A percentile compares a stretch with the other conserved stretches of the same genome.
phyloP scores from a whole-genome alignment of 331 rosid species.

The Quercus phellos region DNA sequence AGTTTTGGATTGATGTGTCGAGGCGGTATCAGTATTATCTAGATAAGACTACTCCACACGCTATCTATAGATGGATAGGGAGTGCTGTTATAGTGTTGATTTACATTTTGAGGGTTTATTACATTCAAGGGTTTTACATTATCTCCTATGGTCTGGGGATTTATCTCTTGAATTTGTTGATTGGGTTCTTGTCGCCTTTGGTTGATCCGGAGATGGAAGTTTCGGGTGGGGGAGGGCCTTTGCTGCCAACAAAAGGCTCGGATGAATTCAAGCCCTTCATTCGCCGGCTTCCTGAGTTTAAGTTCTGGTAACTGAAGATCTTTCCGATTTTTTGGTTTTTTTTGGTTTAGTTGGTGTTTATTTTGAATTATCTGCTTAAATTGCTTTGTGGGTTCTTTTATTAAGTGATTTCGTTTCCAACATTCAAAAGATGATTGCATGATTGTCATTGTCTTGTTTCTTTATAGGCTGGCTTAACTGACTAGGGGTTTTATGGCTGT shows the following conservation, averaged over 20 bases:
- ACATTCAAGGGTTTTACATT: conserved; percentile 76
- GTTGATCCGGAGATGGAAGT: conserved; percentile 84
- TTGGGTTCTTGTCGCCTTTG: conserved; percentile 84
- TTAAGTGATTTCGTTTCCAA: background rate
- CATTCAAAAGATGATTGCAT: background rate
- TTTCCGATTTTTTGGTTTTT: background rate
- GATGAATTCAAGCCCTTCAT: conserved; percentile 93
- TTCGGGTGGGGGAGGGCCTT: conserved; percentile 59
- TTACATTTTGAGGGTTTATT: conserved; percentile 66
- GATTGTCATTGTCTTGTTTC: background rate
- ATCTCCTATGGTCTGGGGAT: conserved; percentile 86
- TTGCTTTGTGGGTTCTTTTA: background rate
- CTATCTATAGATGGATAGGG: conserved; percentile 75
- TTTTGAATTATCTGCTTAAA: background rate
- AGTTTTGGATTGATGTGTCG: conserved; percentile 53
- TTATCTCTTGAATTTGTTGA: conserved; percentile 79
- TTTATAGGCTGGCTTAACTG: background rate
- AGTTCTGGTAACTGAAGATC: conserved; percentile 68
- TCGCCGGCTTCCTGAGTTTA: conserved; percentile 91
- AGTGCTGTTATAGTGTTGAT: conserved; percentile 36
- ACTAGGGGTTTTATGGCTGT: background rate
- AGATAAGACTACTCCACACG: conserved; percentile 74
- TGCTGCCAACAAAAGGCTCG: conserved; percentile 85
- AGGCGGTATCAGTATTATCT: conserved; percentile 73
- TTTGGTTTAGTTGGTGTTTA: background rate